phyloP scores from a whole-genome alignment of 2,329 filamentous ascomycete genomes.

The Paracamarosporium sp. region DNA sequence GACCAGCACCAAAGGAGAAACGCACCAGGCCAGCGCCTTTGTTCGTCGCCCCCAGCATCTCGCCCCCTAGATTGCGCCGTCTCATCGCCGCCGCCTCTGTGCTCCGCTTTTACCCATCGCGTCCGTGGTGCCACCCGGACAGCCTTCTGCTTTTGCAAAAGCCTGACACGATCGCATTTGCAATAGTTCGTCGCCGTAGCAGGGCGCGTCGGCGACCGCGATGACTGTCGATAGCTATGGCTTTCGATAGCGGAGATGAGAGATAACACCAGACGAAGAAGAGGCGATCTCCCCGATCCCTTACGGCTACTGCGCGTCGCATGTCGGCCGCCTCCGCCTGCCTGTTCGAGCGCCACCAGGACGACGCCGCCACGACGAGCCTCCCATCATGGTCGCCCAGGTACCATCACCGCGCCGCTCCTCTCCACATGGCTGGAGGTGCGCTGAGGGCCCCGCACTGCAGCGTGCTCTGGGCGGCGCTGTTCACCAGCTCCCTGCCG shows the following conservation, averaged over 20 bases:
- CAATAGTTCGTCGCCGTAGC: constrained; percentile 2
- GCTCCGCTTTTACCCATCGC: constrained; percentile 5
- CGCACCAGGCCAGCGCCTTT: not conserved
- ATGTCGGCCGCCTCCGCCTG: constrained; percentile 21
- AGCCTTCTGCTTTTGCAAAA: not conserved
- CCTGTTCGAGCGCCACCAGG: constrained; percentile 6
- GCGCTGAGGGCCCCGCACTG: constrained; percentile 1
- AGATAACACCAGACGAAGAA: constrained; percentile 11
- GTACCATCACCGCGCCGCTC: not conserved
- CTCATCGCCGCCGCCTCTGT: not conserved
- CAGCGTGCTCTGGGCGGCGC: constrained; percentile 8
- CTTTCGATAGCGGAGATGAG: constrained; percentile 2
- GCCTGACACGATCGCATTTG: constrained; percentile 4
- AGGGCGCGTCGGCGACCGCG: not conserved
- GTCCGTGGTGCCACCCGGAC: not conserved
- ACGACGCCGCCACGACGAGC: not conserved
- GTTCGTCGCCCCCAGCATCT: too few relatives aligned
- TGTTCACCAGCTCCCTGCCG: constrained; percentile 9
- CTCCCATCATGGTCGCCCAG: not conserved
- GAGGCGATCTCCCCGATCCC: constrained; percentile 14
- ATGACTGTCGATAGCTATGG: not conserved
- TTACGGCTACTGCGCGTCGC: constrained; percentile 5
- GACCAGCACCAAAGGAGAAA: not conserved
- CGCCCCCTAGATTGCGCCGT: not conserved
- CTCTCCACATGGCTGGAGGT: not conserved